Conservation (phyloP, 108 stramenopile species). For the Epipyxis sp. region DNA sequence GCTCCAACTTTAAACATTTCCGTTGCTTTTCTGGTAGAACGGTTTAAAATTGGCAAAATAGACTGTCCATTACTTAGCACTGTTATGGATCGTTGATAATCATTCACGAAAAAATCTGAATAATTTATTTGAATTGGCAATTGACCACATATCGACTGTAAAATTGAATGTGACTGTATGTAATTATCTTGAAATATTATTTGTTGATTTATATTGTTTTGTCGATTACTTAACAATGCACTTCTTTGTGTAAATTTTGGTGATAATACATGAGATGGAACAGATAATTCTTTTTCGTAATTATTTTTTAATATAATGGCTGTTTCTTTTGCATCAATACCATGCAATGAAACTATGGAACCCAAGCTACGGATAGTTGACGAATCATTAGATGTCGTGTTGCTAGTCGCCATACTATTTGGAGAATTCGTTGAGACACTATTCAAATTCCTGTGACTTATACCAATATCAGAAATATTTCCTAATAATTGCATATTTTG, state of each 20-base stretch:
- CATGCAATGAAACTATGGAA: neutral
- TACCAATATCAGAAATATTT: neutral
- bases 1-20: slow-evolving; percentile 41
- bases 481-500: slow-evolving; percentile 20
- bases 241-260: neutral
- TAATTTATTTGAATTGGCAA: neutral
- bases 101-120: neutral
- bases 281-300: neutral
- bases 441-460: neutral
- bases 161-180: neutral
- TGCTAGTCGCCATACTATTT: neutral
- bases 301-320: neutral
- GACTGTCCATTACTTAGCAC: slow-evolving; percentile 12
- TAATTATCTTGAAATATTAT: neutral
- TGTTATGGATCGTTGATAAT: slow-evolving; percentile 22
- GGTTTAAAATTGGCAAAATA: slow-evolving; percentile 3
- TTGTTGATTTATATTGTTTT: neutral
- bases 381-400: no score
- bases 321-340: neutral
- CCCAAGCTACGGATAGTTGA: slow-evolving; percentile 9
- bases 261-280: neutral
- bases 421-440: neutral
- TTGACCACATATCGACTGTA: neutral
- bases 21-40: neutral
- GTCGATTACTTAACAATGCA: neutral